Conservation (phyloP, 179 eudicot species). For the Nepenthes alata region DNA sequence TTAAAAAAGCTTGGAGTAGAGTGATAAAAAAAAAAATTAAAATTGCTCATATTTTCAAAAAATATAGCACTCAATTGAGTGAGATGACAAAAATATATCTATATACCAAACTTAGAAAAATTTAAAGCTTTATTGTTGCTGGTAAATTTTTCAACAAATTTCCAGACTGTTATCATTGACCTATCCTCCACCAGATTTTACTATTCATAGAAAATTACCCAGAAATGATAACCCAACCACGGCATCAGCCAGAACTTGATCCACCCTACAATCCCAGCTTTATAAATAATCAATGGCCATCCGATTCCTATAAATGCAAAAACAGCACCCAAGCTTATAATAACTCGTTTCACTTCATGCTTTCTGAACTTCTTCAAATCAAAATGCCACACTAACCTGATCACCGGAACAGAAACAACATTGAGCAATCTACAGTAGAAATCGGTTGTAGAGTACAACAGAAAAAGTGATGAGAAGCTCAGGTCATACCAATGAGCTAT, state of each 20-base stretch:
- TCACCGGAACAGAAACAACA: slow-evolving; percentile 2
- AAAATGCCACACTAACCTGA: slow-evolving; percentile 72
- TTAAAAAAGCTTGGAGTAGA: too few species aligned
- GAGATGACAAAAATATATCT: too few species aligned
- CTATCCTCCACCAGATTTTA: too few species aligned
- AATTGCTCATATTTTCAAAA: too few species aligned
- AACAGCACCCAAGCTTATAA: slow-evolving; percentile 84
- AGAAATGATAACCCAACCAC: slow-evolving; percentile 97
- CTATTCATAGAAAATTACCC: slow-evolving; percentile 40
- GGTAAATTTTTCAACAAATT: too few species aligned
- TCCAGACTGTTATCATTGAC: too few species aligned
- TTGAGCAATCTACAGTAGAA: not conserved
- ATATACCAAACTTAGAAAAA: too few species aligned
- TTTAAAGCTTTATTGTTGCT: too few species aligned
- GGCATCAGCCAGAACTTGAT: slow-evolving; percentile 98
- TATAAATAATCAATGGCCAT: slow-evolving; percentile 77
- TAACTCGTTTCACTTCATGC: slow-evolving; percentile 63
- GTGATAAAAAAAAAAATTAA: too few species aligned
- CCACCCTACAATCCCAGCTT: slow-evolving; percentile 76
- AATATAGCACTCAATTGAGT: too few species aligned
- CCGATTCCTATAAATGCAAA: slow-evolving; percentile 69
- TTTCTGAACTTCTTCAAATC: slow-evolving; percentile 63
- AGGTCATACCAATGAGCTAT: slow-evolving; percentile 74
- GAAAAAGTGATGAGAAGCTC: not conserved
- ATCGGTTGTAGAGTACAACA: not conserved